phyloP scores from a whole-genome alignment of 108 stramenopile genomes.

The Stephanodiscus triporus region DNA sequence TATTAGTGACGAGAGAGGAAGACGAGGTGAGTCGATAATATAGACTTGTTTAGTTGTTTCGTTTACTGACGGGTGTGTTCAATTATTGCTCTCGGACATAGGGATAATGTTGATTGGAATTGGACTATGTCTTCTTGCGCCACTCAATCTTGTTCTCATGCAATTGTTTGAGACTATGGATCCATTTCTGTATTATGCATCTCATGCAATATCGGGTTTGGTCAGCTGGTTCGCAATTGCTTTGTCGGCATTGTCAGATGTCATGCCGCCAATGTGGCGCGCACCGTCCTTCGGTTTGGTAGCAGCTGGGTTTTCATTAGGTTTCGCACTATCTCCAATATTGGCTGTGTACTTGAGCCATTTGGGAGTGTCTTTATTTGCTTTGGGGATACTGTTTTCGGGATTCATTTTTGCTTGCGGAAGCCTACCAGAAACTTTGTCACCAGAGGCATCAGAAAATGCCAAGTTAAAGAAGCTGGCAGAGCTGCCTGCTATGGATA shows the following conservation, averaged over 20 bases:
- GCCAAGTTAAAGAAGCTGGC: slow-evolving; percentile 41
- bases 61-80: not conserved
- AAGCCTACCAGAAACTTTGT: slow-evolving; percentile 77
- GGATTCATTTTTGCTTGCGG: slow-evolving; percentile 59
- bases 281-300: slow-evolving; percentile 79
- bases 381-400: slow-evolving; percentile 43
- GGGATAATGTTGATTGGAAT: slow-evolving; percentile 63
- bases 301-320: slow-evolving; percentile 75
- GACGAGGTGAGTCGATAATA: slow-evolving; percentile 50
- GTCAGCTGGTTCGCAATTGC: slow-evolving; percentile 81
- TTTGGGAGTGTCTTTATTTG: slow-evolving; percentile 58
- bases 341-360: slow-evolving; percentile 65
- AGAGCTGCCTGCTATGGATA: slow-evolving; percentile 16
- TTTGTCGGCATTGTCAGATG: slow-evolving; percentile 73
- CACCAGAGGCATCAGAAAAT: slow-evolving; percentile 54
- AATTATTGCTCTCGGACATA: slow-evolving; percentile 5
- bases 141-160: slow-evolving; percentile 59
- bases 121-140: slow-evolving; percentile 54
- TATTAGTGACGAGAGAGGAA: slow-evolving; percentile 78
- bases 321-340: slow-evolving; percentile 71
- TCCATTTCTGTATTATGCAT: slow-evolving; percentile 74
- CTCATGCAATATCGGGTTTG: slow-evolving; percentile 55
- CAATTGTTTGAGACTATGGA: slow-evolving; percentile 56
- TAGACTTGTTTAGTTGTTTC: not conserved
- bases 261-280: slow-evolving; percentile 69